Percentiles rank a stretch among this genome's conserved stretches.
These are phyloP conservation scores for Acephala macrosclerotiorum DNA, from an alignment of 2,329 filamentous ascomycete species.

Conservation along the genomic window DNA sequence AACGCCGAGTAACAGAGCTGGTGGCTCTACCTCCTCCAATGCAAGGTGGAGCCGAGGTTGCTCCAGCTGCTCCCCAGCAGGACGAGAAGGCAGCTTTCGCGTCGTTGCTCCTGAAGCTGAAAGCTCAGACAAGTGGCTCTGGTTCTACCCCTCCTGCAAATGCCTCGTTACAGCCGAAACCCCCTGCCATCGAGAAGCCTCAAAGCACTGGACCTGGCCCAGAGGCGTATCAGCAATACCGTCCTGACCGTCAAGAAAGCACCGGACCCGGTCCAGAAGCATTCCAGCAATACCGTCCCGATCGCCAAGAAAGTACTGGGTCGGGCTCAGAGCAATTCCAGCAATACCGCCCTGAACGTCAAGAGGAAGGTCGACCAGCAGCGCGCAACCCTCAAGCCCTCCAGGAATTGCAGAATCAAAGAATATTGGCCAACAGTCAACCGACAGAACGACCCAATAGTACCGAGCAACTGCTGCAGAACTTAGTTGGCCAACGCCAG, in stretches of 20 bases:
- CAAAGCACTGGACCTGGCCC: conserved; percentile 53
- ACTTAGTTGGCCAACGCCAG: conserved; percentile 66
- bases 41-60: conserved; percentile 34
- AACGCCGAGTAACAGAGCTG: conserved; percentile 57
- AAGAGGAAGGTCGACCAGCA: conserved; percentile 39
- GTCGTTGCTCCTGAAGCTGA: conserved; percentile 81
- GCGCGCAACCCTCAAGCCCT: conserved; percentile 46
- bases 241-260: conserved; percentile 38
- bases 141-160: conserved; percentile 53
- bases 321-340: conserved; percentile 53
- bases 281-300: conserved; percentile 48
- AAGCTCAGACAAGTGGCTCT: conserved; percentile 53
- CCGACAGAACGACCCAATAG: conserved; percentile 52
- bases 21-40: conserved; percentile 48
- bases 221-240: conserved; percentile 51
- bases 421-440: conserved; percentile 46
- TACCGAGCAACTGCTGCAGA: conserved; percentile 66
- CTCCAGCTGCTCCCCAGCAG: conserved; percentile 29
- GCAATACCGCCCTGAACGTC: conserved; percentile 42
- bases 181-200: conserved; percentile 52
- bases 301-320: conserved; percentile 48
- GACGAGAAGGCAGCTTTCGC: conserved; percentile 88
- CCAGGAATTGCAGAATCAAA: conserved; percentile 60
- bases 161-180: conserved; percentile 40
- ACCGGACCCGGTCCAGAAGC: conserved; percentile 54